phyloP scores from a whole-genome alignment of 352 stramenopile genomes.

The Phytophthora cactorum region DNA sequence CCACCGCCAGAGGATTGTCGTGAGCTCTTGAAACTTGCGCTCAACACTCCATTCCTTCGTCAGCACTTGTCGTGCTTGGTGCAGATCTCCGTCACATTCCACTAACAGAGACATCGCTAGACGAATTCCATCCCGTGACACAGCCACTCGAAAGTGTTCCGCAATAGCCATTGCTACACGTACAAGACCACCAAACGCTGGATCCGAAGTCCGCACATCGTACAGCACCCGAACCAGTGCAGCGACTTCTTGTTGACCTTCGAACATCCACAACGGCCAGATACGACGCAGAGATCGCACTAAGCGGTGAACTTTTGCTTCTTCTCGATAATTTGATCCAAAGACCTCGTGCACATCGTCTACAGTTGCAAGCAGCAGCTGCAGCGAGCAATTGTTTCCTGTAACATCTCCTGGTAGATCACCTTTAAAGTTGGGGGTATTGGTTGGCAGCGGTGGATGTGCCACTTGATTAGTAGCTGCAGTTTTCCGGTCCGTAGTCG shows the following conservation, averaged over 20 bases:
- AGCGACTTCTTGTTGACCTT: slow-evolving; percentile 62
- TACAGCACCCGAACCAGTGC: slow-evolving; percentile 73
- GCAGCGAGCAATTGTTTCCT: slow-evolving; percentile 37
- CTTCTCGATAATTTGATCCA: slow-evolving; percentile 60
- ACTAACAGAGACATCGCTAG: slow-evolving; percentile 48
- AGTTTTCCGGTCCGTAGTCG: neutral
- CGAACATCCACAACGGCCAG: slow-evolving; percentile 84
- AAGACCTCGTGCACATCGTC: slow-evolving; percentile 74
- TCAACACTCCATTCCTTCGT: slow-evolving; percentile 46
- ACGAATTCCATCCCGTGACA: slow-evolving; percentile 54
- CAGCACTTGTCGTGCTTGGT: slow-evolving; percentile 38
- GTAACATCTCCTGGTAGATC: slow-evolving; percentile 58
- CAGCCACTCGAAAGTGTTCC: slow-evolving; percentile 53
- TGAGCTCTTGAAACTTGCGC: slow-evolving; percentile 52
- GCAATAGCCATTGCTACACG: slow-evolving; percentile 51
- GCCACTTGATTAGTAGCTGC: slow-evolving; percentile 1
- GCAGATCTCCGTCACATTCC: slow-evolving; percentile 37
- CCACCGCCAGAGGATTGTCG: slow-evolving; percentile 51
- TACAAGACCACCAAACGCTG: slow-evolving; percentile 66
- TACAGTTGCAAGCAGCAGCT: slow-evolving; percentile 59
- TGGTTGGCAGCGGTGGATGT: slow-evolving; percentile 25
- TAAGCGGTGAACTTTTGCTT: slow-evolving; percentile 70
- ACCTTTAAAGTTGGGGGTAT: slow-evolving; percentile 73
- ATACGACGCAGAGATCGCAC: slow-evolving; percentile 56
- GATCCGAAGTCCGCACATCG: slow-evolving; percentile 62